These are phyloP conservation scores for Mortierella sp. DNA, from an alignment of 371 early-diverging fungal genomes.

Conservation along the genomic window DNA sequence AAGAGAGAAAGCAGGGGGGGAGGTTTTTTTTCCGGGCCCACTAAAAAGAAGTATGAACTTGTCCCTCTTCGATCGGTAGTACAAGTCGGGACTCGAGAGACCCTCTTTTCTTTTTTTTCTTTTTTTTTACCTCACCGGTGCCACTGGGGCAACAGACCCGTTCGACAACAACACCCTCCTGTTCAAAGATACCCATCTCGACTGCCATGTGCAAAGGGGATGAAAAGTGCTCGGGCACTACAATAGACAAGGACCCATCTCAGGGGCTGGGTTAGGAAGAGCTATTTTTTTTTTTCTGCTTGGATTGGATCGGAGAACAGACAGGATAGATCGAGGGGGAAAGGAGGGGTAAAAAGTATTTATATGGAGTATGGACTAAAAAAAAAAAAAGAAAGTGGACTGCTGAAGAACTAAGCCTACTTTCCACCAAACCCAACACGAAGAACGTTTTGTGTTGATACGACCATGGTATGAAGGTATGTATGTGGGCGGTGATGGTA, in stretches of 20 bases:
- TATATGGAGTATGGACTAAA: too few relatives aligned
- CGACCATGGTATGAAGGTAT: slow-evolving; percentile 14
- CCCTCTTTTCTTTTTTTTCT: too few relatives aligned
- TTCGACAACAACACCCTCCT: slow-evolving; percentile 68
- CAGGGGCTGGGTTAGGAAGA: too few relatives aligned
- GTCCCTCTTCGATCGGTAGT: background rate
- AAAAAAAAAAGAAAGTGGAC: too few relatives aligned
- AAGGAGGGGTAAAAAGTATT: too few relatives aligned
- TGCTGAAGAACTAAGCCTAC: too few relatives aligned
- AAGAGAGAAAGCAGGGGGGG: slow-evolving; percentile 17
- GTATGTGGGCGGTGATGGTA: background rate
- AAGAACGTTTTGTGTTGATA: slow-evolving; percentile 39
- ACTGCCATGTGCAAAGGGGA: slow-evolving; percentile 79
- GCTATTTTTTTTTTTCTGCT: too few relatives aligned
- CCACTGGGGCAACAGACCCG: slow-evolving; percentile 77
- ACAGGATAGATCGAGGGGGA: too few relatives aligned
- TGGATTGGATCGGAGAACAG: too few relatives aligned
- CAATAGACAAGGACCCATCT: too few relatives aligned
- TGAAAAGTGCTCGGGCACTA: slow-evolving; percentile 91
- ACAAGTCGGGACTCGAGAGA: background rate
- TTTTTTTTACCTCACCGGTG: slow-evolving; percentile 78
- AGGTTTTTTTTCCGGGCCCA: slow-evolving; percentile 10
- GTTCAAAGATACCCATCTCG: slow-evolving; percentile 68
- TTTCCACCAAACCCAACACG: slow-evolving; percentile 51
- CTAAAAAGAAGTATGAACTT: background rate